Conservation (phyloP, 768 basidiomycete species). For the Russula dissimulans region DNA sequence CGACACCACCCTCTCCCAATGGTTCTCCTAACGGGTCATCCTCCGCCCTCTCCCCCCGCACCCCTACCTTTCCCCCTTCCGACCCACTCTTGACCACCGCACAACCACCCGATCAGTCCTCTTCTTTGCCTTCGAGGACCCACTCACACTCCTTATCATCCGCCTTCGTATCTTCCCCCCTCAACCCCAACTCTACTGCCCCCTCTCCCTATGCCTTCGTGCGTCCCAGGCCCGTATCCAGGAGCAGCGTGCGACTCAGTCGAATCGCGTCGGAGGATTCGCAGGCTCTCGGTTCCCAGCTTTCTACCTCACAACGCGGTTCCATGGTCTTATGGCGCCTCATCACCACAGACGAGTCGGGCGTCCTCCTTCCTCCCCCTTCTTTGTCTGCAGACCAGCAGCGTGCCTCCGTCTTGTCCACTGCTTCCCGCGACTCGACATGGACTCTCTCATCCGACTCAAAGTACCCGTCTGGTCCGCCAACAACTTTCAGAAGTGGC, state of each 20-base stretch:
- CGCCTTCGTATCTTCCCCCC: constrained; percentile 42
- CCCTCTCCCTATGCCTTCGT: constrained; percentile 21
- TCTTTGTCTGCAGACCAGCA: constrained; percentile 15
- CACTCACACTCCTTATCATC: constrained; percentile 26
- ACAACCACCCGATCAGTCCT: neutral
- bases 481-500: constrained; percentile 23
- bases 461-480: constrained; percentile 49
- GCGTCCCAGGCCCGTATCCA: constrained; percentile 34
- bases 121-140: neutral
- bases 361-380: constrained; percentile 30
- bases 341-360: constrained; percentile 30
- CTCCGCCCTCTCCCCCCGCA: neutral
- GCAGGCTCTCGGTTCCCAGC: constrained; percentile 32
- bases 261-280: constrained; percentile 39
- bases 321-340: constrained; percentile 66
- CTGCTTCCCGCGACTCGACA: constrained; percentile 39
- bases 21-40: neutral
- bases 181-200: constrained; percentile 35
- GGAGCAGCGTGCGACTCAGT: constrained; percentile 33
- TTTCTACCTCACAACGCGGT: constrained; percentile 30
- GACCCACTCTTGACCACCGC: neutral
- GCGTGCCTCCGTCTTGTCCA: constrained; percentile 40
- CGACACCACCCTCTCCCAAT: neutral
- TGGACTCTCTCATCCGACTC: constrained; percentile 45
- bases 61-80: neutral